A percentile compares a stretch with the other conserved stretches of the same genome.
Evolutionary conservation across 1,139 yeast genomes (phyloP).

Genomic region (Sugiyamaella grinbergsii): DNA sequence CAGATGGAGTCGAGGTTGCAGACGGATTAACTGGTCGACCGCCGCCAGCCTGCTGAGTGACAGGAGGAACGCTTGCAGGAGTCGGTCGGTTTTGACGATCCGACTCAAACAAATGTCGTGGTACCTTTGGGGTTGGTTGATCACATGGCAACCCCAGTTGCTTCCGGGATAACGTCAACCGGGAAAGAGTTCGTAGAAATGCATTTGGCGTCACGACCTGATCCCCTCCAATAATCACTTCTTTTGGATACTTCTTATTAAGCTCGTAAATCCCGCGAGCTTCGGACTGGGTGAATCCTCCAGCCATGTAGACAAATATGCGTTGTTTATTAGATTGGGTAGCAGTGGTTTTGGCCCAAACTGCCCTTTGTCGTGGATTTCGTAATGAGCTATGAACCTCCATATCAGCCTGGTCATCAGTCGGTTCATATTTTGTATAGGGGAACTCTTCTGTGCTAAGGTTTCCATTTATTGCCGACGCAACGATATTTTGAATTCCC

Average conservation of each 20-base stretch:
- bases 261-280: slow-evolving; percentile 75
- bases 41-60: neutral
- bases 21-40: slow-evolving; percentile 6
- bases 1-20: slow-evolving; percentile 11
- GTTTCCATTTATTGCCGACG: slow-evolving; percentile 50
- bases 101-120: slow-evolving; percentile 37
- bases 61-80: slow-evolving; percentile 7
- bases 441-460: slow-evolving; percentile 67
- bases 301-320: slow-evolving; percentile 76
- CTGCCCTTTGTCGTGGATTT: slow-evolving; percentile 75
- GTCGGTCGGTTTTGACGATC: slow-evolving; percentile 33
- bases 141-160: slow-evolving; percentile 39
- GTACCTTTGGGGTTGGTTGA: slow-evolving; percentile 35
- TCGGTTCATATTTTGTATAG: slow-evolving; percentile 73
- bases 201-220: slow-evolving; percentile 65
- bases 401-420: slow-evolving; percentile 51
- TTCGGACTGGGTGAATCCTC: slow-evolving; percentile 88
- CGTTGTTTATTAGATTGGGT: slow-evolving; percentile 61
- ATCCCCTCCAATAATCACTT: slow-evolving; percentile 82
- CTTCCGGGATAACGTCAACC: slow-evolving; percentile 37
- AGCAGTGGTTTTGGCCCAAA: slow-evolving; percentile 68
- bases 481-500: slow-evolving; percentile 62
- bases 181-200: slow-evolving; percentile 45
- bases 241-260: slow-evolving; percentile 62
- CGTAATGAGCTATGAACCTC: slow-evolving; percentile 54